These are phyloP conservation scores for Pichia paraexigua DNA, from an alignment of 805 yeast species.

Conservation along the genomic window DNA sequence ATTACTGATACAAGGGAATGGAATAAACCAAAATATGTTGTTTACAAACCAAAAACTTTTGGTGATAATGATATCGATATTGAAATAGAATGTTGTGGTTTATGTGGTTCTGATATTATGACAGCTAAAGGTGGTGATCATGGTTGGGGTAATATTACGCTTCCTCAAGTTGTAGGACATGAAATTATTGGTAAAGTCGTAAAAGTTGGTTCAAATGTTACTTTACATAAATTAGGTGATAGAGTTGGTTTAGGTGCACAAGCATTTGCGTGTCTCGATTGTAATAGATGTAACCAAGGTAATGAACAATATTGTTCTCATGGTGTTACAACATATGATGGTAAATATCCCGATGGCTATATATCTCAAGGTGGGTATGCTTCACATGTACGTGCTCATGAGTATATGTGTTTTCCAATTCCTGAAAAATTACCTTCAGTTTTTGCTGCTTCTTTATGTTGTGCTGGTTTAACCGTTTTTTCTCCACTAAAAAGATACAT, in stretches of 20 bases:
- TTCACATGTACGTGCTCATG: conserved; percentile 39
- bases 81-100: conserved; percentile 53
- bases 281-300: conserved; percentile 29
- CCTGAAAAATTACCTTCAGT: conserved; percentile 36
- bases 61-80: conserved; percentile 43
- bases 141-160: conserved; percentile 38
- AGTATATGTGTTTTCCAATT: conserved; percentile 37
- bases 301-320: conserved; percentile 40
- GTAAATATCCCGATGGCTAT: conserved; percentile 29
- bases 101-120: conserved; percentile 60
- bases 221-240: conserved; percentile 34
- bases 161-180: conserved; percentile 44
- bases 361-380: conserved; percentile 39
- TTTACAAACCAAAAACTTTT: conserved; percentile 41
- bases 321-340: conserved; percentile 37
- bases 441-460: conserved; percentile 42
- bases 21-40: conserved; percentile 45
- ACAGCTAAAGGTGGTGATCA: conserved; percentile 37
- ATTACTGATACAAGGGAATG: conserved; percentile 40
- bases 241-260: conserved; percentile 42
- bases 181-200: conserved; percentile 37
- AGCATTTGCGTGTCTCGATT: conserved; percentile 30
- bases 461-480: conserved; percentile 45
- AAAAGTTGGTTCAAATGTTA: conserved; percentile 31
- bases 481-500: conserved; percentile 39